These are phyloP conservation scores for Trifolium fragiferum DNA, from an alignment of 306 rosid species.

Conservation along the genomic window DNA sequence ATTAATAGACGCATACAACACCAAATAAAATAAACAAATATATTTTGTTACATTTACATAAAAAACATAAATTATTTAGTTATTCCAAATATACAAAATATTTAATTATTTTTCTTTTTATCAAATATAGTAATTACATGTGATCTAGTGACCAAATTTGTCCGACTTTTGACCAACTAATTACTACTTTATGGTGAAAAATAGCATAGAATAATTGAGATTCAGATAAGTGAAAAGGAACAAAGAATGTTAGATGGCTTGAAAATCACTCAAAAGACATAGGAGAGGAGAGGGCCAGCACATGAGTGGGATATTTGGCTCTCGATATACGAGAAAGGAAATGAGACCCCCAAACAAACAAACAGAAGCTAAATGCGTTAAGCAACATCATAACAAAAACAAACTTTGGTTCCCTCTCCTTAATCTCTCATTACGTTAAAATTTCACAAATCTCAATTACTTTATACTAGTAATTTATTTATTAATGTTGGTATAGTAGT, in stretches of 20 bases:
- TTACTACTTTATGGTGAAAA: not conserved
- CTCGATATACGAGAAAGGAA: slow-evolving; percentile 48
- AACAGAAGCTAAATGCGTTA: slow-evolving; percentile 61
- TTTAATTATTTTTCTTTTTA: no score
- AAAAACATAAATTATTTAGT: no score
- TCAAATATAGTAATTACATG: no score
- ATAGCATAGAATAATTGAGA: slow-evolving; percentile 9
- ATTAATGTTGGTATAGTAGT: not conserved
- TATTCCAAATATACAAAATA: no score
- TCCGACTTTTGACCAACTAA: slow-evolving; percentile 42
- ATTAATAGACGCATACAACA: slow-evolving; percentile 50
- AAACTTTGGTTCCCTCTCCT: slow-evolving; percentile 45
- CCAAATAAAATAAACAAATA: not conserved
- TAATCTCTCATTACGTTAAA: slow-evolving; percentile 80
- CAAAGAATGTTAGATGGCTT: slow-evolving; percentile 47
- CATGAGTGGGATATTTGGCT: slow-evolving; percentile 59
- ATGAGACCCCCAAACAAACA: slow-evolving; percentile 17
- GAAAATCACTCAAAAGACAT: slow-evolving; percentile 53
- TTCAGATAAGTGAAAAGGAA: slow-evolving; percentile 35
- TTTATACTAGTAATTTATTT: not conserved
- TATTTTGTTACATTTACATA: no score
- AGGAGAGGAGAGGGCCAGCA: slow-evolving; percentile 47
- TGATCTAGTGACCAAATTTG: no score
- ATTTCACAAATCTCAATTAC: slow-evolving; percentile 74
- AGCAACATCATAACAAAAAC: slow-evolving; percentile 61